phyloP scores from a whole-genome alignment of 1,284 basidiomycete species.

The Ustilago sp. region DNA sequence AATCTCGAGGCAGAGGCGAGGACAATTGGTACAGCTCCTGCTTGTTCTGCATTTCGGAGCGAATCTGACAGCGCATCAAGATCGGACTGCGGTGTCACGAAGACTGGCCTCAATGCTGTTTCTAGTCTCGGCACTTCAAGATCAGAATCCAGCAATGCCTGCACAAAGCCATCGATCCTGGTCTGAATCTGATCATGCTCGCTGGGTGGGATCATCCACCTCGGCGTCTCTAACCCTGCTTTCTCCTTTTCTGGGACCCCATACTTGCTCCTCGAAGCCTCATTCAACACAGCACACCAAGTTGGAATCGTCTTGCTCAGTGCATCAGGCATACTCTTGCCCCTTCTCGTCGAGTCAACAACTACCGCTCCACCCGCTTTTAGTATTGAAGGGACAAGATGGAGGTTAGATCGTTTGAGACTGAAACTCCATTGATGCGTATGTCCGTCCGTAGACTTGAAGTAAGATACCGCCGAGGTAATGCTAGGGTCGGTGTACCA shows the following conservation, averaged over 20 bases:
- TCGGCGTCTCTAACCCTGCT: slow-evolving; percentile 63
- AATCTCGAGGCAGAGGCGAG: slow-evolving; percentile 83
- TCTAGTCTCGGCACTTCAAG: slow-evolving; percentile 69
- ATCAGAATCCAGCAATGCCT: slow-evolving; percentile 73
- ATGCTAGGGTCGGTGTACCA: slow-evolving; percentile 86
- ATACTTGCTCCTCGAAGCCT: slow-evolving; percentile 71
- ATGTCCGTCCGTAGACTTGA: slow-evolving; percentile 98
- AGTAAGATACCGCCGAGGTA: slow-evolving; percentile 77
- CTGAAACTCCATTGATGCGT: slow-evolving; percentile 72
- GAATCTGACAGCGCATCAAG: background rate
- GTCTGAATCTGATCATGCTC: slow-evolving; percentile 76
- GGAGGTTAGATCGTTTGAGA: slow-evolving; percentile 79
- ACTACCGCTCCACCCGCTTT: slow-evolving; percentile 82
- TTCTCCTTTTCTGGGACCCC: slow-evolving; percentile 62
- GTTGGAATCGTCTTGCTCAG: slow-evolving; percentile 93
- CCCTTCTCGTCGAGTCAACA: slow-evolving; percentile 91
- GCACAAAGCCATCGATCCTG: slow-evolving; percentile 77
- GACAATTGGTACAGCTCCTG: slow-evolving; percentile 76
- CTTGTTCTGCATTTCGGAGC: background rate
- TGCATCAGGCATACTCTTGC: slow-evolving; percentile 94
- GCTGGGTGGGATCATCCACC: slow-evolving; percentile 52
- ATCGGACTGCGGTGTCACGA: slow-evolving; percentile 71
- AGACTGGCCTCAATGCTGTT: slow-evolving; percentile 76
- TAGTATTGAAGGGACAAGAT: slow-evolving; percentile 77
- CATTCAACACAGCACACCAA: slow-evolving; percentile 93